Evolutionary conservation across 495 filamentous ascomycete genomes (phyloP).

Genomic region (Penicillium crystallinum): DNA sequence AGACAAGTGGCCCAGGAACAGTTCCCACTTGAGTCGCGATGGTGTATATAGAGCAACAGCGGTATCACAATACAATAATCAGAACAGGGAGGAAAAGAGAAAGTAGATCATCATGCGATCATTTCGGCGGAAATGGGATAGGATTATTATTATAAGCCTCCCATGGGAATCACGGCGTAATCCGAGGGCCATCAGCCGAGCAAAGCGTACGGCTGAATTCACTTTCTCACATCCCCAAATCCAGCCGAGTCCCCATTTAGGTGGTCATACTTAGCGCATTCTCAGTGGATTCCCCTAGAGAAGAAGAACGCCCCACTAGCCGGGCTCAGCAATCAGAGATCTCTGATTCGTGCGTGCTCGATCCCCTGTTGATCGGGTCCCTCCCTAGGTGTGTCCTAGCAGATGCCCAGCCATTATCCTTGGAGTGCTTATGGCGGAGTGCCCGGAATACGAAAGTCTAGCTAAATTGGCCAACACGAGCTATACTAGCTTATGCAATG

Average conservation of each 20-base stretch:
- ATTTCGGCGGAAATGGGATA: constrained; percentile 14
- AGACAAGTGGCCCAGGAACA: neutral
- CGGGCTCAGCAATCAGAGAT: constrained; percentile 8
- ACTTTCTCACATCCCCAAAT: constrained; percentile 3
- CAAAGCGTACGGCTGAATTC: constrained; percentile 14
- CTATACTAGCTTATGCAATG: neutral
- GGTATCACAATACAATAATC: neutral
- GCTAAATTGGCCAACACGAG: neutral
- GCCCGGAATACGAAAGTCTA: neutral
- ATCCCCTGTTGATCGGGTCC: constrained; percentile 3
- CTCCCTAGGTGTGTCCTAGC: neutral
- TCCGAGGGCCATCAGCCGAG: constrained; percentile 6
- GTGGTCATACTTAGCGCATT: constrained; percentile 1
- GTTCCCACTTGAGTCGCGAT: neutral
- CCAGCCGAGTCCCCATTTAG: constrained; percentile 4
- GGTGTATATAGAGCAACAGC: neutral
- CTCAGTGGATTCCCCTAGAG: neutral
- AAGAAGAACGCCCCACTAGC: constrained; percentile 16
- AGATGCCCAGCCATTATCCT: neutral
- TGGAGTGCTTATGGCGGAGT: neutral
- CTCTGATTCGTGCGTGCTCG: constrained; percentile 16
- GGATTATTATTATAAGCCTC: constrained; percentile 9
- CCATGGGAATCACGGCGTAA: constrained; percentile 5
- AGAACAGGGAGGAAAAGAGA: neutral
- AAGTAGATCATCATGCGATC: constrained; percentile 5